Percentiles rank a stretch among this genome's conserved stretches.
Evolutionary conservation across 1,139 yeast species (phyloP).

Genomic region (Diutina rugosa): DNA sequence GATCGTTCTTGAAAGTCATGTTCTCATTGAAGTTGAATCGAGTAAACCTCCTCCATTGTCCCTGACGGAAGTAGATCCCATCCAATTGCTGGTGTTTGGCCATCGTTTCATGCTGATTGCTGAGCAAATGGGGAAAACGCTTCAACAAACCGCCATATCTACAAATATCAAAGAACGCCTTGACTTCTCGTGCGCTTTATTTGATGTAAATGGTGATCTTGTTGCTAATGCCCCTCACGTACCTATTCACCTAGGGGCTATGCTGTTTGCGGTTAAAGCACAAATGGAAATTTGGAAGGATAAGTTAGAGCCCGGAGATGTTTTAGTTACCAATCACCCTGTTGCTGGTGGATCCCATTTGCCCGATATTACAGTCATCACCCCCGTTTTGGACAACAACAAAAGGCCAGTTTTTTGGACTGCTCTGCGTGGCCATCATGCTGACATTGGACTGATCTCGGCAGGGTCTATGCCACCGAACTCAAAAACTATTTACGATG

Average conservation of each 20-base stretch:
- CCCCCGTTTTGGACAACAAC: conserved; percentile 36
- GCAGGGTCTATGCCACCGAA: conserved; percentile 61
- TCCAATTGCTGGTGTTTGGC: conserved; percentile 65
- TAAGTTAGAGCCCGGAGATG: conserved; percentile 54
- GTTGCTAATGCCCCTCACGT: conserved; percentile 85
- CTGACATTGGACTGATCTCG: conserved; percentile 54
- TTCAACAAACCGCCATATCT: conserved; percentile 70
- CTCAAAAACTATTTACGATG: conserved; percentile 48
- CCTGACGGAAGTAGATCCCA: conserved; percentile 34
- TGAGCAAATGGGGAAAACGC: conserved; percentile 77
- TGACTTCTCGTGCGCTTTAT: conserved; percentile 77
- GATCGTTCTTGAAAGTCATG: conserved; percentile 43
- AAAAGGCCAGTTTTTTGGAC: conserved; percentile 41
- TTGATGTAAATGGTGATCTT: conserved; percentile 61
- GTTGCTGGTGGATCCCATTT: conserved; percentile 73
- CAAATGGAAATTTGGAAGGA: conserved; percentile 57
- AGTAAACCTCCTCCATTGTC: not conserved
- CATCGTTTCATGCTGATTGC: conserved; percentile 84
- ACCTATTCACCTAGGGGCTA: conserved; percentile 79
- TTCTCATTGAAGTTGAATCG: conserved; percentile 26
- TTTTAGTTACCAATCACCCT: conserved; percentile 68
- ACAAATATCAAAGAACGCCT: conserved; percentile 79
- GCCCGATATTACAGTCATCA: conserved; percentile 58
- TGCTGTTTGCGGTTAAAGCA: conserved; percentile 71
- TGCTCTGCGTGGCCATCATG: conserved; percentile 57